Evolutionary conservation across 1,284 basidiomycete species (phyloP).

Genomic region (Malassezia equina): DNA sequence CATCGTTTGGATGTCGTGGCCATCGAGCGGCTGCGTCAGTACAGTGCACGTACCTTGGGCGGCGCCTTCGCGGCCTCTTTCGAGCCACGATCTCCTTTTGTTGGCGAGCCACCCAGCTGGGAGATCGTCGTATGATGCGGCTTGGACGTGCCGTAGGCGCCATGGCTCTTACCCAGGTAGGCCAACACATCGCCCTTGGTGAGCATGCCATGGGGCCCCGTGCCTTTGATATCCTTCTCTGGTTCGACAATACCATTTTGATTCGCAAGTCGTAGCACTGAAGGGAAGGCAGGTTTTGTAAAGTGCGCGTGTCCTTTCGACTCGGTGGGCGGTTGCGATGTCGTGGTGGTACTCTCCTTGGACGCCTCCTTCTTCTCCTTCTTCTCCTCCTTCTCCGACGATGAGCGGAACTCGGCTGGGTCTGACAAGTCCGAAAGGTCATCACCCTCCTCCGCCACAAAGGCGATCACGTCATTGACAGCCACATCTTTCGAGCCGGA

Average conservation of each 20-base stretch:
- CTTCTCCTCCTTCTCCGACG: neutral
- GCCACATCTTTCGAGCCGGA: slow-evolving; percentile 45
- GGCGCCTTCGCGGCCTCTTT: neutral
- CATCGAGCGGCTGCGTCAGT: neutral
- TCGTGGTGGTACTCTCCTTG: neutral
- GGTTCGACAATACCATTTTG: slow-evolving; percentile 42
- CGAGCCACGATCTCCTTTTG: neutral
- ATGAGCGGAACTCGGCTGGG: slow-evolving; percentile 22
- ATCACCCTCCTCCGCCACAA: slow-evolving; percentile 50
- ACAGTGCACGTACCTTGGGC: neutral
- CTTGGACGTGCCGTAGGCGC: slow-evolving; percentile 28
- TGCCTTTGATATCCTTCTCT: slow-evolving; percentile 47
- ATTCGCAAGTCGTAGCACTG: slow-evolving; percentile 45
- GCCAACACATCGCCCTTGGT: slow-evolving; percentile 51
- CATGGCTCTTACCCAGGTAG: slow-evolving; percentile 41
- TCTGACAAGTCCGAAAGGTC: slow-evolving; percentile 46
- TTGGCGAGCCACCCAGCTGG: neutral
- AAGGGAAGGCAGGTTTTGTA: slow-evolving; percentile 35
- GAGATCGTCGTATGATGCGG: slow-evolving; percentile 11
- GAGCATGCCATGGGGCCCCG: slow-evolving; percentile 48
- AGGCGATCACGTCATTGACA: slow-evolving; percentile 48
- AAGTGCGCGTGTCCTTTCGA: neutral
- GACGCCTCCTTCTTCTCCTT: neutral
- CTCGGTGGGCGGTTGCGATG: neutral
- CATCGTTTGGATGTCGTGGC: neutral